Evolutionary conservation across 345 rosid species (phyloP), one percentile per base, ranked within the genome.

Genomic region (Citrus medica): DNA sequence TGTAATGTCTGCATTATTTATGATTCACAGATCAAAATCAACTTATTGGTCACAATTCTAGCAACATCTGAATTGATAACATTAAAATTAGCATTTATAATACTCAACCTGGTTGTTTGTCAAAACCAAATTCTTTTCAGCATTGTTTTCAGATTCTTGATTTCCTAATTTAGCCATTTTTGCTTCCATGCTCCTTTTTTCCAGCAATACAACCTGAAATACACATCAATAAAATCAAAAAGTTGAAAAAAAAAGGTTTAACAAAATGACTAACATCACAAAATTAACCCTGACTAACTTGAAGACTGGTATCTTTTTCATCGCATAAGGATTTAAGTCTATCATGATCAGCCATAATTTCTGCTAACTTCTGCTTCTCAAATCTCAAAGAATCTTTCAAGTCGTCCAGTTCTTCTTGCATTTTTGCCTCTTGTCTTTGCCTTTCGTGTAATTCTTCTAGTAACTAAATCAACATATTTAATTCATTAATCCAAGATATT

Each of bases 271-370:
- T 40, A 65, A 65, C 35, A 25, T n/a, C 59, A 67, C 33, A 76
- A 68, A 79, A 68, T 71, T 72, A 53, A 21, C 58, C 51, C 17
- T 46, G 51, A 85, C 91, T 89, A 77, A 90, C 99, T 82, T 91
- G 92, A 83, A 93, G 88, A 79, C 88, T 84, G 62, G 83, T 65
- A 69, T 83, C 96, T 80, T 90, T 92, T 85, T 95, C 98, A n/a
- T 86, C 81, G 79, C 89, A 91, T 73, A 82, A 62, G 28, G 86
- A 83, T 83, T 81, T 83, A 64, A 90, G 91, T 76, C 85, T 84
- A 80, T 91, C 97, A 78, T 82, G 84, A 71, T 93, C 93, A 55
- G 64, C 46, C 30, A 79, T 76, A 76, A 89, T 84, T 73, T 91
- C 92, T 78, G 83, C 82, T 55, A 86, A 22, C 71, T 84, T 90